phyloP scores from a whole-genome alignment of 139 green algal species.

The Picochlorum sp. region DNA sequence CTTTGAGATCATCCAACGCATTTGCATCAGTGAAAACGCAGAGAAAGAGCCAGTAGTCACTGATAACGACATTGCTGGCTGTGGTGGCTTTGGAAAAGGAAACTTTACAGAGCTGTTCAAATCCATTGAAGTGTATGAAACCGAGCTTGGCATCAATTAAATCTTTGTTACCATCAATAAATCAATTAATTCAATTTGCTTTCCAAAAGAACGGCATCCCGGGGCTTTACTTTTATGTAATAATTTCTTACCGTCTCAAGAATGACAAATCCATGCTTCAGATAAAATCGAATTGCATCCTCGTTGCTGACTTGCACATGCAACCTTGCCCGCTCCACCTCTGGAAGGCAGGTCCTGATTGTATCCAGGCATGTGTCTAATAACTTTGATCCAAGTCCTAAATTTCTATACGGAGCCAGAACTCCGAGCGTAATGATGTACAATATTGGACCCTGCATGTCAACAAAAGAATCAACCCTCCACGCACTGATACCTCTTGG shows the following conservation, averaged over 20 bases:
- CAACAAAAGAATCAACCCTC: neutral
- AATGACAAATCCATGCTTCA: slow-evolving; percentile 42
- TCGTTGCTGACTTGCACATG: slow-evolving; percentile 71
- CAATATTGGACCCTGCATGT: slow-evolving; percentile 32
- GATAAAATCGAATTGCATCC: slow-evolving; percentile 64
- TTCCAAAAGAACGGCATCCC: slow-evolving; percentile 25
- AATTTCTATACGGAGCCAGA: slow-evolving; percentile 69
- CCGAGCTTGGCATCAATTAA: slow-evolving; percentile 31
- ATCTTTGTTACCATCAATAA: neutral
- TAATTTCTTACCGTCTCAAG: slow-evolving; percentile 13
- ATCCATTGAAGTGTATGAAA: slow-evolving; percentile 66
- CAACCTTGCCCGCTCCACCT: slow-evolving; percentile 44
- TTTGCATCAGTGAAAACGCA: slow-evolving; percentile 28
- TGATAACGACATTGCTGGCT: slow-evolving; percentile 77
- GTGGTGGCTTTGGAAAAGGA: slow-evolving; percentile 91
- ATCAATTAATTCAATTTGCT: slow-evolving; percentile 2
- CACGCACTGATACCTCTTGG: neutral
- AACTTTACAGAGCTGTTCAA: slow-evolving; percentile 97
- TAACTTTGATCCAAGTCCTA: slow-evolving; percentile 44
- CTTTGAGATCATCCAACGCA: slow-evolving; percentile 96
- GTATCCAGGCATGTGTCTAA: slow-evolving; percentile 13
- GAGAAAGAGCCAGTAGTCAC: slow-evolving; percentile 4
- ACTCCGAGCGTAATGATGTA: slow-evolving; percentile 88
- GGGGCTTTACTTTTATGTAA: slow-evolving; percentile 27
- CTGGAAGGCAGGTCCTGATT: slow-evolving; percentile 17